phyloP scores from a whole-genome alignment of 768 basidiomycete species.

The Coprinellus aureogranulatus region DNA sequence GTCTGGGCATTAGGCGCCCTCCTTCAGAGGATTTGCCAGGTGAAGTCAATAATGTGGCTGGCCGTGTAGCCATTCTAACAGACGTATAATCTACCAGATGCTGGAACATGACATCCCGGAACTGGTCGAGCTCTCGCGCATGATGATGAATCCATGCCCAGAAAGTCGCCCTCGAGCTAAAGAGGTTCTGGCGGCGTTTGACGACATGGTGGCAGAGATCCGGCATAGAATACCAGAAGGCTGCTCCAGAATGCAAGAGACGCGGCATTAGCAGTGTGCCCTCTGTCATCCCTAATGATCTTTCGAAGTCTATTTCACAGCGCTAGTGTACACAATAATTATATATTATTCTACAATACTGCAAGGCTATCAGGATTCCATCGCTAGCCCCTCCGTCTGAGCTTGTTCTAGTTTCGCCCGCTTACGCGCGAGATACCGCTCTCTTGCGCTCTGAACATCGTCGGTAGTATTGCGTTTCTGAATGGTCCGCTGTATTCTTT shows the following conservation, averaged over 20 bases:
- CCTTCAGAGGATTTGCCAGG: conserved; percentile 64
- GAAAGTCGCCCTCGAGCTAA: conserved; percentile 50
- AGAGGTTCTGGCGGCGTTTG: conserved; percentile 50
- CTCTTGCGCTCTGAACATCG: conserved; percentile 71
- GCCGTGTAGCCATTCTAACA: neutral
- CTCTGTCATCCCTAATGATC: no score
- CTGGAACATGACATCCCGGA: conserved; percentile 59
- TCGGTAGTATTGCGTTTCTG: conserved; percentile 72
- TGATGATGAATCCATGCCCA: conserved; percentile 60
- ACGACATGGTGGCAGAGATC: conserved; percentile 45
- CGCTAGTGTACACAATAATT: neutral
- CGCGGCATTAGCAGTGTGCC: no score
- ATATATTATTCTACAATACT: neutral
- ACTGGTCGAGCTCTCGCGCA: conserved; percentile 51
- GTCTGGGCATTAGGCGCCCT: conserved; percentile 71
- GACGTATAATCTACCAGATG: conserved; percentile 44
- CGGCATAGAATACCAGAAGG: conserved; percentile 26
- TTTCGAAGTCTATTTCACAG: conserved; percentile 4
- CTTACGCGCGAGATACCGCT: conserved; percentile 79
- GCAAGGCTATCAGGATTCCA: neutral
- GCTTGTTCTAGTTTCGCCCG: conserved; percentile 63
- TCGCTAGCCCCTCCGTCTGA: conserved; percentile 6
- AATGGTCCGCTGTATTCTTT: conserved; percentile 63
- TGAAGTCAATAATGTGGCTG: conserved; percentile 20
- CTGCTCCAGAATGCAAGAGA: conserved; percentile 9